Evolutionary conservation across 2,329 filamentous ascomycete species (phyloP).

Genomic region (Diaporthe velutina): DNA sequence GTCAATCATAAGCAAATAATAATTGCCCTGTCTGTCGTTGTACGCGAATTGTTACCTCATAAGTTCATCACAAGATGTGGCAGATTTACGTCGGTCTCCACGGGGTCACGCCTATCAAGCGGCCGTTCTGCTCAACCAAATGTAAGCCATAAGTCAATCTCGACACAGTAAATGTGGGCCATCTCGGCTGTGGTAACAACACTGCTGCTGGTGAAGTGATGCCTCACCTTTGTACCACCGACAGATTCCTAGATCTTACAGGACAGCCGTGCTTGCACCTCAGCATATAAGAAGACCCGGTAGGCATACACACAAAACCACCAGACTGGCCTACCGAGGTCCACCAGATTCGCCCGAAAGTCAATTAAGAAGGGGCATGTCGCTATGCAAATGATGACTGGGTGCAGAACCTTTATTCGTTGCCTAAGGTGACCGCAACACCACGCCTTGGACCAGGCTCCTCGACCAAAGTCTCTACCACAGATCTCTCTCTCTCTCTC

Average conservation of each 20-base stretch:
- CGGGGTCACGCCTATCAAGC: neutral
- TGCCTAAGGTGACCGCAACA: slow-evolving; percentile 14
- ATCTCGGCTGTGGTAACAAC: neutral
- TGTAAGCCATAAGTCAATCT: neutral
- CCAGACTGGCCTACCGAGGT: no score
- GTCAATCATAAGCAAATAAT: neutral
- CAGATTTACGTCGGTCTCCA: neutral
- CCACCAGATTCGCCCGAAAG: neutral
- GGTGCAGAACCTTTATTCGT: slow-evolving; percentile 29
- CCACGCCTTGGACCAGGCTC: slow-evolving; percentile 9
- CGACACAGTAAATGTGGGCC: neutral
- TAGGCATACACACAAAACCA: no score
- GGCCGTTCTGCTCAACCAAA: neutral
- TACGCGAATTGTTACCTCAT: no score
- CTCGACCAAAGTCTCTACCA: neutral
- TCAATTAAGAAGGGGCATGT: neutral
- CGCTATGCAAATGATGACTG: neutral
- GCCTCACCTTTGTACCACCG: no score
- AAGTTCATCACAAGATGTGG: neutral
- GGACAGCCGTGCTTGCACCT: neutral
- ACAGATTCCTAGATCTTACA: no score
- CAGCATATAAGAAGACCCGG: neutral
- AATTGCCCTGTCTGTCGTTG: neutral
- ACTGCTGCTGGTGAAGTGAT: neutral
- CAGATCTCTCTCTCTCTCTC: neutral